These are phyloP conservation scores for Abrus pulchellus DNA, from an alignment of 306 rosid species.

Conservation along the genomic window DNA sequence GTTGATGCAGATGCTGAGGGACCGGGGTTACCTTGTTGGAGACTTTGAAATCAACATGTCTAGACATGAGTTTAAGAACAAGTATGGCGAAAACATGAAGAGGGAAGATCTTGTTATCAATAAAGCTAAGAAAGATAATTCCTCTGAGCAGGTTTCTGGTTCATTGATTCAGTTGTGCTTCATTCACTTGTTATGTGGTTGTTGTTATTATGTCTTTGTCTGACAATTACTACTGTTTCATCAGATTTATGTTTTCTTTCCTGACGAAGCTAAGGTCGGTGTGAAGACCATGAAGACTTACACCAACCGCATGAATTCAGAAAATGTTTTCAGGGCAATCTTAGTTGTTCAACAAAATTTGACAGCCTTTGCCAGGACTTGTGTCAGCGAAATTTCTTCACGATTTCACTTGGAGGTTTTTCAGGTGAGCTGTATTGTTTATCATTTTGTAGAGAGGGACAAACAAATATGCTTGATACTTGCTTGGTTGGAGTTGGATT, in stretches of 20 bases:
- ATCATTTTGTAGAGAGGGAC: background rate
- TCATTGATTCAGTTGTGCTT: no score
- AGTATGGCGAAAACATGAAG: conserved; percentile 60
- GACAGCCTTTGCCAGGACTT: conserved; percentile 61
- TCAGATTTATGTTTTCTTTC: conserved; percentile 79
- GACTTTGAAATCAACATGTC: conserved; percentile 68
- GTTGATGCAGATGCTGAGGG: conserved; percentile 72
- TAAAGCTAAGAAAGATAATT: conserved; percentile 56
- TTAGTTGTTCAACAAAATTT: conserved; percentile 72
- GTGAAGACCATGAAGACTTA: conserved; percentile 63
- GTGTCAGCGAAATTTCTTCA: conserved; percentile 58
- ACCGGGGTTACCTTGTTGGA: conserved; percentile 62
- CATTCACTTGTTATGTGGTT: no score
- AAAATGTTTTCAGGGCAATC: conserved; percentile 65
- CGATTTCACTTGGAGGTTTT: conserved; percentile 76
- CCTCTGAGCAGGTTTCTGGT: conserved; percentile 55
- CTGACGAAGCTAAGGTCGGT: conserved; percentile 72
- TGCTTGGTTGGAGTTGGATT: no score
- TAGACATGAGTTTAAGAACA: conserved; percentile 54
- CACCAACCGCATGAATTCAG: conserved; percentile 64
- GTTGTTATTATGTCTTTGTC: background rate
- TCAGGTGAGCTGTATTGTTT: conserved; percentile 51
- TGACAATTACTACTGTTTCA: background rate
- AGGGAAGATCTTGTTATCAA: conserved; percentile 70
- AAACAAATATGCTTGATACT: no score